Evolutionary conservation across 2,329 filamentous ascomycete species (phyloP), one percentile per base, ranked within the genome.

Genomic region (Hypoxylon sp.): DNA sequence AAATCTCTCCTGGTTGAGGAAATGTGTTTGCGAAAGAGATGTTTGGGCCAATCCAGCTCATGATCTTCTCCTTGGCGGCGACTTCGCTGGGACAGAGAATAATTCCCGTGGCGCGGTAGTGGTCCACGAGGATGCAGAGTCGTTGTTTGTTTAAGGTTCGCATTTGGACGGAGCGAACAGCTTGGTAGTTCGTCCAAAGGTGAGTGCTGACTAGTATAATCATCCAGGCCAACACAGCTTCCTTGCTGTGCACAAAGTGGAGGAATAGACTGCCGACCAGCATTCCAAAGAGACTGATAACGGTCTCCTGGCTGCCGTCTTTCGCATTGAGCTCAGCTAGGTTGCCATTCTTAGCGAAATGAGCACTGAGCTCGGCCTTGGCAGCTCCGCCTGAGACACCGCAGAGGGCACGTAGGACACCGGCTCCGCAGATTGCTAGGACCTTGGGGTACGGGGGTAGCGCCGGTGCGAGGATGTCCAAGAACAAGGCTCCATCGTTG

Each of bases 251-350:
- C 21, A 98, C 88, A 69, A 88, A 84, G 35, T 92, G 91, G 17
- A 98, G 92, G 13, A 97, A 89, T 1, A 97, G 67, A 52, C 91
- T 96, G 0, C 96, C 96, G 13, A 87, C 88, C 56, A 97, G 85
- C 88, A 98, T 94, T 1, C 96, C 96, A 35, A 97, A 69, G 27
- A 98, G 84, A 1, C 93, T 95, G 62, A 99, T 93, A 19, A 97
- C 89, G 0, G 95, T 98, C 81, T 98, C 96, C 81, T 98, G 96
- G 72, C 93, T 97, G 11, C 94, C 94, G 78, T 98, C 95, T 56
- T 79, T 90, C 62, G 95, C 94, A 81, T 98, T 98, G 62, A 99
- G 85, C 79, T 98, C 95, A 1, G 93, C 95, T 48, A 98, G 82
- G 78, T 98, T 98, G 39, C 93, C 93, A 77, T 90, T 89, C 72